Evolutionary conservation across 257 asterid species (phyloP).

Genomic region (Scutellaria baicalensis): DNA sequence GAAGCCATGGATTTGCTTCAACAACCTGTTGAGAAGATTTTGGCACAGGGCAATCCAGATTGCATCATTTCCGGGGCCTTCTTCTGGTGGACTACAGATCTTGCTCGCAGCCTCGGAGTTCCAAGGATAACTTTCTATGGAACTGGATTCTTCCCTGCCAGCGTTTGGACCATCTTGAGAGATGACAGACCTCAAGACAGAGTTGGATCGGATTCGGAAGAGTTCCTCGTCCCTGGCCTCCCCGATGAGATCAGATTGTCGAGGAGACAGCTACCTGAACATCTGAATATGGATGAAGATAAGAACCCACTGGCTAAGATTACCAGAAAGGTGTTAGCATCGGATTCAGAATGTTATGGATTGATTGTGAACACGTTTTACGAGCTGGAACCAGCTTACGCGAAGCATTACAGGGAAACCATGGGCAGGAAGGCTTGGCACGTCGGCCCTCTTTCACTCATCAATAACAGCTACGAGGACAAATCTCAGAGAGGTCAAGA

Average conservation of each 20-base stretch:
- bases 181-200: conserved; percentile 14
- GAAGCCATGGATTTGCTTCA: conserved; percentile 22
- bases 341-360: conserved; percentile 13
- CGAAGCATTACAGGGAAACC: background rate
- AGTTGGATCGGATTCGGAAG: conserved; percentile 23
- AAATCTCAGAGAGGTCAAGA: conserved; percentile 15
- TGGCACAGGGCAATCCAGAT: conserved; percentile 22
- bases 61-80: conserved; percentile 17
- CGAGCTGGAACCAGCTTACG: conserved; percentile 26
- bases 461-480: conserved; percentile 20
- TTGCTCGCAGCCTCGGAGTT: conserved; percentile 15
- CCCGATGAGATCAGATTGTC: conserved; percentile 19
- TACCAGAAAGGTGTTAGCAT: background rate
- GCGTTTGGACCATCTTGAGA: background rate
- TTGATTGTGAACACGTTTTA: conserved; percentile 14
- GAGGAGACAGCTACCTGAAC: background rate
- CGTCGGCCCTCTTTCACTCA: conserved; percentile 30
- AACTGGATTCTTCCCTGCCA: conserved; percentile 23
- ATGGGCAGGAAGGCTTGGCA: conserved; percentile 6
- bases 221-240: conserved; percentile 26
- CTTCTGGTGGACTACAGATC: conserved; percentile 28
- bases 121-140: conserved; percentile 26
- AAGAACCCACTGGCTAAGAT: background rate
- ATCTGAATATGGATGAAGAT: background rate
- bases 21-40: conserved; percentile 15